Evolutionary conservation across 306 rosid genomes (phyloP).

Genomic region (Lupinus albus): DNA sequence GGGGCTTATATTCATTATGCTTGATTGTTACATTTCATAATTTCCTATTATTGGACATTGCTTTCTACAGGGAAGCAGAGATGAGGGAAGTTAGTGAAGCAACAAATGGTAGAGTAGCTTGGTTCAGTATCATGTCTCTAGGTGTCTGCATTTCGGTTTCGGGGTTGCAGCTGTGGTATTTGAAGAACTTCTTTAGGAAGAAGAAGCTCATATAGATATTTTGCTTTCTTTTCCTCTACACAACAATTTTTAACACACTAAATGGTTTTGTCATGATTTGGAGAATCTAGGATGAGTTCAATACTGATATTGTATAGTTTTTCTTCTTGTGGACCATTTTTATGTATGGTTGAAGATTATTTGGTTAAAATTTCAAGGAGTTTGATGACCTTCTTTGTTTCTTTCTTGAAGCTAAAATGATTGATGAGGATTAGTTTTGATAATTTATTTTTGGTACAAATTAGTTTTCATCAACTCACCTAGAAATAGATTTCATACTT

Average conservation of each 20-base stretch:
- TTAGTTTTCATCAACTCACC: conserved; percentile 14
- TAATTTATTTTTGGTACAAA: not conserved
- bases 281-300: conserved; percentile 34
- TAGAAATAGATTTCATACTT: not conserved
- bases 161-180: conserved; percentile 43
- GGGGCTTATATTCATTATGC: conserved; percentile 7
- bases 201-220: conserved; percentile 70
- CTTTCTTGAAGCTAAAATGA: conserved; percentile 1
- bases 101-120: conserved; percentile 58
- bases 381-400: conserved; percentile 17
- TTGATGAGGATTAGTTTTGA: conserved; percentile 31
- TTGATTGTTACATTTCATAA: conserved; percentile 23
- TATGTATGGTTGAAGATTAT: conserved; percentile 22
- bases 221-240: not conserved
- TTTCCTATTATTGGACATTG: conserved; percentile 37
- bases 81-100: conserved; percentile 67
- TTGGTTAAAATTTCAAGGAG: conserved; percentile 19
- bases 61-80: conserved; percentile 57
- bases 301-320: conserved; percentile 33
- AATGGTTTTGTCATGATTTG: conserved; percentile 23
- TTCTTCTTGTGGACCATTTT: conserved; percentile 28
- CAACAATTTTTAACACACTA: conserved; percentile 35
- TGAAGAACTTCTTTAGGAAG: conserved; percentile 57
- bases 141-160: conserved; percentile 52
- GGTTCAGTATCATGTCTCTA: conserved; percentile 60